Evolutionary conservation across 495 filamentous ascomycete genomes (phyloP), one percentile per base, ranked within the genome.

Genomic region (Daldinia vernicosa): DNA sequence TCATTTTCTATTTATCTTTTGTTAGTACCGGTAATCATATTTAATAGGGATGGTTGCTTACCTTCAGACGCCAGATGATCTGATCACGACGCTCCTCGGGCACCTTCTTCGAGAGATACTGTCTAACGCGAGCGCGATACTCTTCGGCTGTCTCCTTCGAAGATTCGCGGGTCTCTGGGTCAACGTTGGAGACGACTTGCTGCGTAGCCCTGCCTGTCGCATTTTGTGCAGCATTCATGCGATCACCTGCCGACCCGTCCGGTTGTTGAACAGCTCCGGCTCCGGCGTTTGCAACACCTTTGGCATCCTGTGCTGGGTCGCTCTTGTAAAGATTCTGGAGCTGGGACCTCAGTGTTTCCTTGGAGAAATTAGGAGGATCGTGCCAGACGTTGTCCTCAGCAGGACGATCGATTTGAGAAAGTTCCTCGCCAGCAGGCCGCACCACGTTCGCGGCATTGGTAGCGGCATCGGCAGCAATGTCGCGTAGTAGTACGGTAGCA

Each of bases 371-470:
- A 0, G 96, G 96, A 56, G 89, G 87, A 67, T 98, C 94, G 76
- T 98, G 93, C 96, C 96, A 99, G 9, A 87, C 88, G 79, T 98
- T 94, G 70, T 97, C 93, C 7, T 92, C 89, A 2, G 95, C 95
- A 2, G 96, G 88, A 14, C 84, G 74, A 71, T 98, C 95, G 39
- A 98, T 89, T 69, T 93, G 90, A 12, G 80, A 70, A 33, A 98
- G 85, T 54, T 91, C 82, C 12, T 98, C 92, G 61, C 95, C 86
- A 12, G 86, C 86, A 1, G 95, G 95, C n/a, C 89, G 89, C 57
- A 98, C 86, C 51, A 82, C 85, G 73, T 82, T 85, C 56, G 95
- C 93, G n/a, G 92, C 89, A 71, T 94, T 96, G 45, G 84, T 85
- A 4, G 96, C 94, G 22, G 90, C 93, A 79, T 98, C 95, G 53